phyloP scores from a whole-genome alignment of 352 stramenopile genomes.

The Pythium guiyangense region DNA sequence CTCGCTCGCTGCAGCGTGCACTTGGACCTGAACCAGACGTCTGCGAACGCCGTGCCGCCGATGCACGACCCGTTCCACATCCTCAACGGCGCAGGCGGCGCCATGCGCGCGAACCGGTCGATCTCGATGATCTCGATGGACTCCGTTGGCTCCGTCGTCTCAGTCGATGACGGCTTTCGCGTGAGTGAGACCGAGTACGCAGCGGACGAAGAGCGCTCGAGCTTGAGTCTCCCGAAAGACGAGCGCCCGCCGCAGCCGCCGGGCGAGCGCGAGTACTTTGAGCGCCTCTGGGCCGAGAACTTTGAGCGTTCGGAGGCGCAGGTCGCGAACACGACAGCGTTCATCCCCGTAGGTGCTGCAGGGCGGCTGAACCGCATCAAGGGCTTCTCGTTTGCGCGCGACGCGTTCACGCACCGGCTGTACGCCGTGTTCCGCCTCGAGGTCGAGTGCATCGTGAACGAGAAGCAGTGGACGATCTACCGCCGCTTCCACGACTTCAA shows the following conservation, averaged over 20 bases:
- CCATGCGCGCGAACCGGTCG: slow-evolving; percentile 25
- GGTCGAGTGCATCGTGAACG: slow-evolving; percentile 81
- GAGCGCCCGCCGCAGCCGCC: slow-evolving; percentile 65
- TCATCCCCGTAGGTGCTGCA: slow-evolving; percentile 58
- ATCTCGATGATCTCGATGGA: slow-evolving; percentile 64
- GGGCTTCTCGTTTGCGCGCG: slow-evolving; percentile 70
- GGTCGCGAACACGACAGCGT: slow-evolving; percentile 59
- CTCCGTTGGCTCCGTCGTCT: slow-evolving; percentile 48
- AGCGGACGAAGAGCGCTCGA: slow-evolving; percentile 19
- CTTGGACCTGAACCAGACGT: slow-evolving; percentile 42
- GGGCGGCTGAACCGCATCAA: slow-evolving; percentile 78
- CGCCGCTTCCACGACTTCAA: slow-evolving; percentile 85
- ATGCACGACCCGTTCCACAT: slow-evolving; percentile 81
- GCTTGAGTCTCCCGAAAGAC: slow-evolving; percentile 53
- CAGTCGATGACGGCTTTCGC: slow-evolving; percentile 56
- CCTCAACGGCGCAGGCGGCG: slow-evolving; percentile 38
- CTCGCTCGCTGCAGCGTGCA: slow-evolving; percentile 24
- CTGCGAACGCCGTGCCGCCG: slow-evolving; percentile 43
- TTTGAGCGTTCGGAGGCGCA: slow-evolving; percentile 78
- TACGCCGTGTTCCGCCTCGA: slow-evolving; percentile 83
- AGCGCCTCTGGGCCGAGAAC: slow-evolving; percentile 76
- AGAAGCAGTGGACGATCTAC: slow-evolving; percentile 88
- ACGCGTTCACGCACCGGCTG: slow-evolving; percentile 56
- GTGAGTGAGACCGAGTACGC: slow-evolving; percentile 25
- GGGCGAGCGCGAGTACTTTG: slow-evolving; percentile 79